These are phyloP conservation scores for Lichenothelia convexa DNA, from an alignment of 495 filamentous ascomycete genomes.

Conservation along the genomic window DNA sequence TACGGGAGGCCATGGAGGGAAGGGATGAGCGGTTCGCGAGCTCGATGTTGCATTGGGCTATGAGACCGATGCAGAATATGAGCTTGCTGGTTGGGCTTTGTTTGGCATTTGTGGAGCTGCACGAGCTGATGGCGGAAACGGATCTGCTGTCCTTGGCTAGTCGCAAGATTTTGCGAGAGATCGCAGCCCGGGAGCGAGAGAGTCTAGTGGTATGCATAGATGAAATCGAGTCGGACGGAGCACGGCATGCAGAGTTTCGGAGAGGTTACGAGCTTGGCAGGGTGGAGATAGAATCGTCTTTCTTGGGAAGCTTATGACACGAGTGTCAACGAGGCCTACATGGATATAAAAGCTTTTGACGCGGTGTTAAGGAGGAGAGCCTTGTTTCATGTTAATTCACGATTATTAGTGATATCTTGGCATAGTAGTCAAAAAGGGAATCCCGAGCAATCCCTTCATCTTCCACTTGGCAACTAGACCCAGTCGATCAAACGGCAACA, in stretches of 20 bases:
- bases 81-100: not conserved
- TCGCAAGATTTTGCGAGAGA: not conserved
- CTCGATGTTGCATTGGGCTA: not conserved
- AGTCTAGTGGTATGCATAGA: not conserved
- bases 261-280: not conserved
- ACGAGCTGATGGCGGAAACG: not conserved
- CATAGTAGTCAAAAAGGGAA: no score
- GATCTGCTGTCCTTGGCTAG: not conserved
- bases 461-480: no score
- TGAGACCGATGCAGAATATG: not conserved
- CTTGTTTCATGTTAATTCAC: no score
- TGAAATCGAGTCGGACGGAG: not conserved
- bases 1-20: not conserved
- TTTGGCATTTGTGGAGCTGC: constrained; percentile 1
- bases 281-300: not conserved
- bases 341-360: no score
- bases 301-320: no score
- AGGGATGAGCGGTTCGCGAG: not conserved
- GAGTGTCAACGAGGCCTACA: no score
- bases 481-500: no score
- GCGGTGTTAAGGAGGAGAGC: no score
- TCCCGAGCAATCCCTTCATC: no score
- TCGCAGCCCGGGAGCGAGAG: not conserved
- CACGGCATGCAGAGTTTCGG: not conserved
- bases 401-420: no score